Percentiles rank a stretch among this genome's conserved stretches.
These are phyloP conservation scores for Pistacia integerrima DNA, from an alignment of 345 rosid genomes.

Conservation along the genomic window DNA sequence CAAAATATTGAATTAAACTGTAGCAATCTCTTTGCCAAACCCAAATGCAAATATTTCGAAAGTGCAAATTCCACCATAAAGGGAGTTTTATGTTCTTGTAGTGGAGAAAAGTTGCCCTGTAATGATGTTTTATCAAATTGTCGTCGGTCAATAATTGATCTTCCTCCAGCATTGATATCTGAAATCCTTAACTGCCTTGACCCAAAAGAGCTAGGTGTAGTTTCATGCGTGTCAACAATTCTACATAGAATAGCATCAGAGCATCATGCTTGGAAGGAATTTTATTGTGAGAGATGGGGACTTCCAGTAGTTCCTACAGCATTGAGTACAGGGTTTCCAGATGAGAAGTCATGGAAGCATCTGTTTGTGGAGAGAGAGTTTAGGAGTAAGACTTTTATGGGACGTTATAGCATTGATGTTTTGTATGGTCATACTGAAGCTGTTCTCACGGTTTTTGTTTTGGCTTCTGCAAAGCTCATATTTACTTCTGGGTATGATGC, in stretches of 20 bases:
- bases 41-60: slow-evolving; percentile 27
- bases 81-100: slow-evolving; percentile 24
- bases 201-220: slow-evolving; percentile 84
- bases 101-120: slow-evolving; percentile 38
- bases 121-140: slow-evolving; percentile 34
- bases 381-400: slow-evolving; percentile 74
- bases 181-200: slow-evolving; percentile 78
- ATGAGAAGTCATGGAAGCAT: slow-evolving; percentile 80
- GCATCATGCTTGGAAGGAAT: slow-evolving; percentile 87
- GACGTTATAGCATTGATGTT: slow-evolving; percentile 64
- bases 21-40: neutral
- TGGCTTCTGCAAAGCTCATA: slow-evolving; percentile 81
- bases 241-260: slow-evolving; percentile 73
- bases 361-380: slow-evolving; percentile 90
- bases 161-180: slow-evolving; percentile 77
- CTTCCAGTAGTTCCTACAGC: slow-evolving; percentile 42
- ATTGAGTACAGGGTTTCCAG: slow-evolving; percentile 33
- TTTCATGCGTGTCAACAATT: slow-evolving; percentile 76
- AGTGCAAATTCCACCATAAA: slow-evolving; percentile 28
- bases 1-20: neutral
- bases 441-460: slow-evolving; percentile 62
- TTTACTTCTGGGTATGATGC: slow-evolving; percentile 89
- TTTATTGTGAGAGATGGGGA: slow-evolving; percentile 88
- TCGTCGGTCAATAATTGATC: slow-evolving; percentile 60
- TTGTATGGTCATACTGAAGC: slow-evolving; percentile 92